Evolutionary conservation across 495 filamentous ascomycete species (phyloP).

Genomic region (Aspergillus bertholletiae): DNA sequence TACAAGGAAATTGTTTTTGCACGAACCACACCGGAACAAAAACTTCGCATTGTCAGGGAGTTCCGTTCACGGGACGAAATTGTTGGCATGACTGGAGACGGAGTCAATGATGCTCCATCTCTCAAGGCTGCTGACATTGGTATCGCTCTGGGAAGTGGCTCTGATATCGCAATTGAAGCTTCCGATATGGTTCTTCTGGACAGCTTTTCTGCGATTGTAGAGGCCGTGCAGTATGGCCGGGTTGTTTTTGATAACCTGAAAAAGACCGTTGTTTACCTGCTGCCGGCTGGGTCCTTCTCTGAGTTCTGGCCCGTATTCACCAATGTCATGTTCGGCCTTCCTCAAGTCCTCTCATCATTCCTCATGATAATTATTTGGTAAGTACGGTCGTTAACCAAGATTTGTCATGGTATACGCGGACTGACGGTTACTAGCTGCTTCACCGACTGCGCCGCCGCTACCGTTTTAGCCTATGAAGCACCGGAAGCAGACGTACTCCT

Average conservation of each 20-base stretch:
- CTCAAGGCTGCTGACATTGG: constrained; percentile 53
- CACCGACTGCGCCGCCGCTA: constrained; percentile 55
- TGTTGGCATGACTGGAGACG: constrained; percentile 55
- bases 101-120: constrained; percentile 57
- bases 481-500: constrained; percentile 58
- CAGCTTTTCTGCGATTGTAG: constrained; percentile 62
- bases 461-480: constrained; percentile 58
- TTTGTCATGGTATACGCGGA: constrained; percentile 15
- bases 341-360: constrained; percentile 63
- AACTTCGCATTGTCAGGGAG: constrained; percentile 68
- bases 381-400: constrained; percentile 42
- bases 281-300: constrained; percentile 61
- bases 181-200: constrained; percentile 70
- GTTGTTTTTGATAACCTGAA: constrained; percentile 55
- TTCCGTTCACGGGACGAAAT: constrained; percentile 49
- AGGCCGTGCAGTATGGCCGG: constrained; percentile 59
- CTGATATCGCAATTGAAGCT: constrained; percentile 65
- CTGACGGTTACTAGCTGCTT: constrained; percentile 47
- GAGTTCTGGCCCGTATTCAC: constrained; percentile 69
- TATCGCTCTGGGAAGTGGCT: constrained; percentile 48
- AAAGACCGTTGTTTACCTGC: constrained; percentile 54
- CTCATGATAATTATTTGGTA: constrained; percentile 68
- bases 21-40: constrained; percentile 70
- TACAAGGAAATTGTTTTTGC: constrained; percentile 68
- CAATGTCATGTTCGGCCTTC: constrained; percentile 65